Percentiles rank a stretch among this genome's conserved stretches.
Conservation (phyloP, 768 basidiomycete species). For the Rhodotorula toruloides region DNA sequence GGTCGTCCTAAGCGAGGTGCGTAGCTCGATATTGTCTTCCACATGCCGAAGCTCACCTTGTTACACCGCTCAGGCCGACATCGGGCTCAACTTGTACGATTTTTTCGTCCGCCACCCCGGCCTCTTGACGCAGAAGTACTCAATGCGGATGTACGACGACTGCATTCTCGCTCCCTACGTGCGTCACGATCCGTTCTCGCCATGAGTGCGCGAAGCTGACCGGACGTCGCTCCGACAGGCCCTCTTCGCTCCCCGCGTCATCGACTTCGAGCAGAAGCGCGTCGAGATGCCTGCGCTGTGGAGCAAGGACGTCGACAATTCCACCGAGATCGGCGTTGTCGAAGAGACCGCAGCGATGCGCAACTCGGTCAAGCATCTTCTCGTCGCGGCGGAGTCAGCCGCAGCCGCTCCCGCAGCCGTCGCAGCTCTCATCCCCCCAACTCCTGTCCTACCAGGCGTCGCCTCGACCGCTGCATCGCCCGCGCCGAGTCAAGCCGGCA, state of each 20-base stretch:
- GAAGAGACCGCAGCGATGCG: constrained; percentile 81
- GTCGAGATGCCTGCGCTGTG: constrained; percentile 52
- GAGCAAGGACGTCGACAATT: constrained; percentile 63
- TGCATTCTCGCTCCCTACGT: constrained; percentile 93
- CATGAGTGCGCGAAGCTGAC: background rate
- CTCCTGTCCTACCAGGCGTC: no score
- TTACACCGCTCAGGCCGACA: constrained; percentile 60
- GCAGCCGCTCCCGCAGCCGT: background rate
- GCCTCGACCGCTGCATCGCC: constrained; percentile 9
- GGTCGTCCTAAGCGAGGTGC: constrained; percentile 81
- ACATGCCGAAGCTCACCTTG: background rate
- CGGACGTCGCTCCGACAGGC: constrained; percentile 53
- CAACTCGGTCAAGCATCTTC: constrained; percentile 77
- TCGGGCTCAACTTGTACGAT: constrained; percentile 83
- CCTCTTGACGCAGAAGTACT: constrained; percentile 75
- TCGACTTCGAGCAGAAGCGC: constrained; percentile 78
- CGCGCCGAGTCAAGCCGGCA: no score
- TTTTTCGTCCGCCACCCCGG: constrained; percentile 76
- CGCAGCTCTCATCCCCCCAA: constrained; percentile 43
- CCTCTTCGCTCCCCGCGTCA: constrained; percentile 85
- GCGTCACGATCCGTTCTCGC: constrained; percentile 39
- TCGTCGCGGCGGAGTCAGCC: constrained; percentile 42
- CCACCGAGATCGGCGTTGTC: constrained; percentile 50
- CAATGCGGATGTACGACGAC: constrained; percentile 87
- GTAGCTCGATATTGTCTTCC: constrained; percentile 31